Conservation (phyloP, 305 asterid genomes). For the Salvia sclarea region DNA sequence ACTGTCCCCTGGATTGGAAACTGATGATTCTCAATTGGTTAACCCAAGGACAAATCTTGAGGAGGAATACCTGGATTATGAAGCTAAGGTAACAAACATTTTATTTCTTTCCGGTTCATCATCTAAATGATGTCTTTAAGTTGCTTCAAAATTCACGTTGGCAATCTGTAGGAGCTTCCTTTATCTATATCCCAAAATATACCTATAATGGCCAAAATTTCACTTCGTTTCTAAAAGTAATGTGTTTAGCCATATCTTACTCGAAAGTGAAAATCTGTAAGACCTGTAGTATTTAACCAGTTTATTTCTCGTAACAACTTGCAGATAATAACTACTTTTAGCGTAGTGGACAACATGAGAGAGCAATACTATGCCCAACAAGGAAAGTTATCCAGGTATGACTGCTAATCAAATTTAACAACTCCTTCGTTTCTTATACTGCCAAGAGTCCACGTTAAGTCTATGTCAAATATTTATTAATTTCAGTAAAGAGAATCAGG, state of each 20-base stretch:
- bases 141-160: neutral
- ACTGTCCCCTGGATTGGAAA: constrained; percentile 43
- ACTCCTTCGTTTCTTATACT: constrained; percentile 3
- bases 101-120: neutral
- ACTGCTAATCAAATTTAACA: constrained; percentile 17
- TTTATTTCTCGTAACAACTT: constrained; percentile 2
- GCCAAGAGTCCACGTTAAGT: constrained; percentile 15
- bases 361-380: constrained; percentile 70
- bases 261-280: too few relatives aligned
- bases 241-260: too few relatives aligned
- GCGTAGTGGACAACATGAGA: constrained; percentile 88
- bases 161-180: constrained; percentile 13
- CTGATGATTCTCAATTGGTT: constrained; percentile 49
- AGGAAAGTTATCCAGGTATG: constrained; percentile 69
- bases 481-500: constrained; percentile 73
- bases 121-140: constrained; percentile 13
- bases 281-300: neutral
- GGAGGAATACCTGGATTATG: constrained; percentile 87
- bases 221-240: constrained; percentile 17
- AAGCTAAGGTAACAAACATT: constrained; percentile 66
- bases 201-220: neutral
- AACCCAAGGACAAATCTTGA: constrained; percentile 77
- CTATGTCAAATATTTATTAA: constrained; percentile 18
- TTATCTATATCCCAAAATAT: constrained; percentile 3
- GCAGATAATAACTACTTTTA: constrained; percentile 84